Base-by-base conservation (phyloP, 345 rosid species). In the Eucalyptus erythrocorys region DNA sequence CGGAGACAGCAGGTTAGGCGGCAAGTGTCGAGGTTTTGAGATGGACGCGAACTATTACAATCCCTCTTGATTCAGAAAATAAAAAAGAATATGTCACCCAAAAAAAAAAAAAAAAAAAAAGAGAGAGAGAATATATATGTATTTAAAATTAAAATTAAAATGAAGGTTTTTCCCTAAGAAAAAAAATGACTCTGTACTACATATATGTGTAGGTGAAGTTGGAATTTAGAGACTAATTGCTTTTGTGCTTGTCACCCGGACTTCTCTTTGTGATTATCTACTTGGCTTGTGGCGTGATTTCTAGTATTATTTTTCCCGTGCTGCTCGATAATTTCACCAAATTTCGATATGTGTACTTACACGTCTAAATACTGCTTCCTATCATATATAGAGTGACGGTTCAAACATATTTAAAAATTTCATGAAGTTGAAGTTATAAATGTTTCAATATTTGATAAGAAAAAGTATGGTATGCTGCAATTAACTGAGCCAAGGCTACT, bases 351-450 rank as follows among this genome's bases (percentile, higher is more conserved):
- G 76, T 64, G 19, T n/a, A 64, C 76, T 64, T 64, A 64, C 37
- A 0, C 1, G 16, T 64, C 17, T 1, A 0, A n/a, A n/a, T n/a
- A 0, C 5, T n/a, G 3, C 37, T 0, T 64, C 19, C 1, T 7
- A 64, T 13, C 15, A 30, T 14, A 61, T 15, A 4, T 66, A 32
- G 6, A 66, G 40, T 0, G 22, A n/a, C 6, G 12, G 2, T 32
- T 32, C 80, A 68, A 68, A 32, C 42, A 32, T 8, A 32, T 68
- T 68, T 10, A 32, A n/a, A 15, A 14, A 10, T 7, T 6, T 0
- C 21, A 66, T 4, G 11, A 15, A 66, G 37, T 15, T 16, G 19
- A 32, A 32, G 5, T 15, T 32, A 32, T 1, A 16, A 0, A 4
- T 66, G 3, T 61, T 61, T 59, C 11, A 59, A 59, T 59, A 59